Percentiles rank a stretch among this genome's conserved stretches.
phyloP scores from a whole-genome alignment of 108 stramenopile species.

The Hondaea fermentalgiana region DNA sequence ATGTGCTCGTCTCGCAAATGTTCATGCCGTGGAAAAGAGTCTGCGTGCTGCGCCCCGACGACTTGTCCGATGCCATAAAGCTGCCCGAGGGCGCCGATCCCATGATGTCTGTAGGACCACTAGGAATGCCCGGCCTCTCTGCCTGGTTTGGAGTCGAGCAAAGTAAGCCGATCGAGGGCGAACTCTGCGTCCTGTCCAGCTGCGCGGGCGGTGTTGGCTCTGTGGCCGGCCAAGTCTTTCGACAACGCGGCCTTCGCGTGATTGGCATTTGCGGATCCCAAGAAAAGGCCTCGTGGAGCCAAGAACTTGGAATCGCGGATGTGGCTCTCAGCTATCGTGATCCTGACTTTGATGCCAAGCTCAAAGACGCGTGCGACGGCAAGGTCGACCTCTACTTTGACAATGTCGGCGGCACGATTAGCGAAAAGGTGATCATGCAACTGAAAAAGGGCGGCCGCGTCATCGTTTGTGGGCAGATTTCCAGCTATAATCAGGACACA shows the following conservation, averaged over 20 bases:
- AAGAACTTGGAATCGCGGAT: not conserved
- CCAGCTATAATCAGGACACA: conserved; percentile 1
- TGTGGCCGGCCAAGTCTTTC: not conserved
- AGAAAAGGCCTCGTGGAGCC: not conserved
- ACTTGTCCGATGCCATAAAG: not conserved
- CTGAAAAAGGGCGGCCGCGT: not conserved
- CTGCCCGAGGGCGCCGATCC: not conserved
- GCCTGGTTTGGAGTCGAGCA: not conserved
- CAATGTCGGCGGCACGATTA: not conserved
- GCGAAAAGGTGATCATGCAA: conserved; percentile 7
- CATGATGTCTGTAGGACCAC: not conserved
- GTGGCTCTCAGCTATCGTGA: not conserved
- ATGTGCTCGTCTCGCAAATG: not conserved
- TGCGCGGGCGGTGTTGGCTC: conserved; percentile 8
- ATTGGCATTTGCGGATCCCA: not conserved
- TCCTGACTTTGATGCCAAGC: not conserved
- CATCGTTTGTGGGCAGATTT: not conserved
- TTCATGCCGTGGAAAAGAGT: not conserved
- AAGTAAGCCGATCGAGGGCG: not conserved
- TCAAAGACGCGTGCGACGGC: not conserved
- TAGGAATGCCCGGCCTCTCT: not conserved
- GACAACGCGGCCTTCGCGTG: not conserved
- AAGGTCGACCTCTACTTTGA: conserved; percentile 5
- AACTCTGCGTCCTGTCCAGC: not conserved
- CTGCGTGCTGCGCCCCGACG: not conserved